Evolutionary conservation across 2,329 filamentous ascomycete species (phyloP).

Genomic region (Fusarium xyrophilum): DNA sequence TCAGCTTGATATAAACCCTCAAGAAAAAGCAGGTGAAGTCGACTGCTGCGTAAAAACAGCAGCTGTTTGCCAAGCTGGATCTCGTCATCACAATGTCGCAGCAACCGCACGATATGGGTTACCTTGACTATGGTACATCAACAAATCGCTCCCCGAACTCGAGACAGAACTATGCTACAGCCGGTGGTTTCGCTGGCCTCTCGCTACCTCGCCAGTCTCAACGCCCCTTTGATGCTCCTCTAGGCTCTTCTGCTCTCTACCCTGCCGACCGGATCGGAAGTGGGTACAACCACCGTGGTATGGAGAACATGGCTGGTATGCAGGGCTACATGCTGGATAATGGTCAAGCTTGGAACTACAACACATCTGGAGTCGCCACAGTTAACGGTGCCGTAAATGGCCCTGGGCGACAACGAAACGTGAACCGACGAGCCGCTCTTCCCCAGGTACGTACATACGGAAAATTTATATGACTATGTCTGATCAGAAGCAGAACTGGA

Average conservation of each 20-base stretch:
- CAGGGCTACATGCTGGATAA: constrained; percentile 67
- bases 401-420: constrained; percentile 62
- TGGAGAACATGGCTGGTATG: constrained; percentile 57
- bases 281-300: constrained; percentile 65
- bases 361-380: constrained; percentile 69
- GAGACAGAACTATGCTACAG: constrained; percentile 60
- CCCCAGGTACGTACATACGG: constrained; percentile 66
- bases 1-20: constrained; percentile 1
- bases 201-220: constrained; percentile 63
- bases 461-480: background rate
- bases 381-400: constrained; percentile 71
- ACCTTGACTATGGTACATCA: constrained; percentile 70
- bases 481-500: constrained; percentile 55
- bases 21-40: constrained; percentile 1
- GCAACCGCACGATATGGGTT: constrained; percentile 67
- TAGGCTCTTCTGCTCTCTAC: constrained; percentile 71
- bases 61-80: constrained; percentile 33
- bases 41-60: constrained; percentile 38
- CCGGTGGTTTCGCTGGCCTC: constrained; percentile 58
- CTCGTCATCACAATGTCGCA: constrained; percentile 50
- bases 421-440: constrained; percentile 66
- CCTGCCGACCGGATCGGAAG: constrained; percentile 70
- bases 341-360: constrained; percentile 81
- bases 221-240: constrained; percentile 77
- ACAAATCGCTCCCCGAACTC: constrained; percentile 73